These are phyloP conservation scores for Rosa chinensis DNA, from an alignment of 306 rosid genomes.

Conservation along the genomic window DNA sequence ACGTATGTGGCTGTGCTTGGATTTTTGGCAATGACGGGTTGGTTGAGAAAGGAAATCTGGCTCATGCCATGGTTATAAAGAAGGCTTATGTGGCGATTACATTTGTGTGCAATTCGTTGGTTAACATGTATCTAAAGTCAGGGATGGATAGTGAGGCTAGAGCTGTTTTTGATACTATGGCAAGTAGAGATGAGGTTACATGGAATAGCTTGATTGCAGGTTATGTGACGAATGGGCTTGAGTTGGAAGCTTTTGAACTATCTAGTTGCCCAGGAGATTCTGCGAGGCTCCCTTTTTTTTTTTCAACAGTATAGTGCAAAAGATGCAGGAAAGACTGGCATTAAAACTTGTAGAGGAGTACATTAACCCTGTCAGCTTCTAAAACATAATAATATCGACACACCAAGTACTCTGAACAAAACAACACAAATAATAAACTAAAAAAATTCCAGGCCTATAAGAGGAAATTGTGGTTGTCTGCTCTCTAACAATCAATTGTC, in stretches of 20 bases:
- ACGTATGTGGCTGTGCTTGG: slow-evolving; percentile 59
- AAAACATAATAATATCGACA: too few species aligned
- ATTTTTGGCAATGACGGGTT: slow-evolving; percentile 48
- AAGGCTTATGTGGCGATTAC: slow-evolving; percentile 54
- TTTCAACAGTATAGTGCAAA: too few species aligned
- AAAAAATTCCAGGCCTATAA: too few species aligned
- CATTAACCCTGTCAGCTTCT: too few species aligned
- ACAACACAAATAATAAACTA: too few species aligned
- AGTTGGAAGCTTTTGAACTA: slow-evolving; percentile 54
- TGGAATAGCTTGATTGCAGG: slow-evolving; percentile 85
- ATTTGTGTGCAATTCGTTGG: slow-evolving; percentile 59
- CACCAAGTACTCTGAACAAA: too few species aligned
- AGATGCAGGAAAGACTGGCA: too few species aligned
- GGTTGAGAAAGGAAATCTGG: slow-evolving; percentile 54
- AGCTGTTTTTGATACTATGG: slow-evolving; percentile 58
- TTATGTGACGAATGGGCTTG: slow-evolving; percentile 48
- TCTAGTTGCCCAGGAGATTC: too few species aligned
- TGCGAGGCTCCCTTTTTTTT: too few species aligned
- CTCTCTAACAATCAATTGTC: too few species aligned
- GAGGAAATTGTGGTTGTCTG: too few species aligned
- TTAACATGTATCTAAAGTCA: slow-evolving; percentile 65
- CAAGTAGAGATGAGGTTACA: slow-evolving; percentile 55
- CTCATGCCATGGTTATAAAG: slow-evolving; percentile 63
- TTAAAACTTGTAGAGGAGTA: too few species aligned
- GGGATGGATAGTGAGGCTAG: slow-evolving; percentile 58